Evolutionary conservation across 2,329 filamentous ascomycete genomes (phyloP), one percentile per base, ranked within the genome.

Genomic region (Mycosphaerella arachidis): DNA sequence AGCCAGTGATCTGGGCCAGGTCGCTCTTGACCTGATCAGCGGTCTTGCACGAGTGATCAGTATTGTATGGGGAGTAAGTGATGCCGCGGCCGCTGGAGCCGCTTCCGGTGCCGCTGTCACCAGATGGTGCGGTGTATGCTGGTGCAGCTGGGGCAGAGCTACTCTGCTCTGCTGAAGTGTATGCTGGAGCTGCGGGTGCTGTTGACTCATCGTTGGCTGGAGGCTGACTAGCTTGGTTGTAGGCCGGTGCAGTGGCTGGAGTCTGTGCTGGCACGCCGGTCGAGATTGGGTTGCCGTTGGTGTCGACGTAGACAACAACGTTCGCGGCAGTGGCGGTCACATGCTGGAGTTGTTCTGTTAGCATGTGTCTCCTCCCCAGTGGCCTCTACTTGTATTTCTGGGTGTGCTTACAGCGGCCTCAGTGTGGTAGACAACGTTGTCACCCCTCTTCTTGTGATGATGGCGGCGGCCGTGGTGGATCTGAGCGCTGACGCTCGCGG

Each of bases 11-110:
- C 51, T 75, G 75, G 16, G 77, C 75, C 66, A 94, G 84, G 69
- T 96, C 91, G 20, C 76, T 71, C 61, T 83, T 78, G 55, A 95
- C 81, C 66, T 90, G 78, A 1, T 78, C 75, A 56, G 81, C 77
- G 6, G 81, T 78, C 74, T 93, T 94, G 82, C 91, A 95, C 58
- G 75, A 75, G 31, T 82, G 78, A 60, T 83, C 79, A 48, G 68
- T 72, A 55, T 78, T 79, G 74, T 86, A 87, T 13, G 84, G 82
- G 31, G 82, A 80, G 73, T 86, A 87, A 6, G 79, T 77, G 56
- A 87, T 79, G 51, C 84, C 84, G 63, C 78, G 75, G 18, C 74
- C 74, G 18, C 74, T 74, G 53, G 60, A 64, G 56, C 55, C 53
- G 24, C 52, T 48, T 43, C 46, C 20, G 59, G 55, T 9, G 12